Percentiles rank a stretch among this genome's conserved stretches.
phyloP scores from a whole-genome alignment of 202 grass and related monocot genomes.

The Dendrocalamus latiflorus region DNA sequence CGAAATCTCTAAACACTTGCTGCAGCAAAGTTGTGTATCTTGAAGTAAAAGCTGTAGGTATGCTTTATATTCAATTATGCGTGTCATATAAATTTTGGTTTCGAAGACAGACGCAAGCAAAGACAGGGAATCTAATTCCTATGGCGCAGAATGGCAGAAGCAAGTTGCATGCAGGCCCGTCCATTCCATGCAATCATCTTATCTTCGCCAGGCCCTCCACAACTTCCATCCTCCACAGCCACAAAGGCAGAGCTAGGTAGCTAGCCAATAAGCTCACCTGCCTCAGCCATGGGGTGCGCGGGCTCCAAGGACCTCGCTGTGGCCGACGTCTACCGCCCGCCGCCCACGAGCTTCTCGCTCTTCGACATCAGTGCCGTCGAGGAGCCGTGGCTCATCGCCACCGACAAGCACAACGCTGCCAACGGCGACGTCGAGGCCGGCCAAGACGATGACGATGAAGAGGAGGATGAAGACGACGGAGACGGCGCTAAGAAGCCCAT shows the following conservation, averaged over 20 bases:
- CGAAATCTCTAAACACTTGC: too few species aligned
- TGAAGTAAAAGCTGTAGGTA: too few species aligned
- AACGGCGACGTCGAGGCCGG: neutral
- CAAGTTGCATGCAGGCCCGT: neutral
- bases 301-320: conserved; percentile 53
- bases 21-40: too few species aligned
- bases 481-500: conserved; percentile 30
- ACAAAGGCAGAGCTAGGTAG: neutral
- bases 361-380: conserved; percentile 79
- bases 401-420: conserved; percentile 27
- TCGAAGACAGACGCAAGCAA: neutral
- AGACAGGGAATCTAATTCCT: neutral
- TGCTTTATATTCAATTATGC: too few species aligned
- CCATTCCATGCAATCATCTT: neutral
- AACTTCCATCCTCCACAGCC: neutral
- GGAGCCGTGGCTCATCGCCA: conserved; percentile 84
- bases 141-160: neutral
- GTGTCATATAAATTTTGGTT: neutral
- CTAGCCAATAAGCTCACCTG: neutral
- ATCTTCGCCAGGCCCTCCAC: conserved; percentile 10
- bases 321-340: conserved; percentile 58
- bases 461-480: neutral
- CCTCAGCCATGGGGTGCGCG: conserved; percentile 54
- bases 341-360: conserved; percentile 63
- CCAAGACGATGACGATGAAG: neutral